Percentiles rank a stretch among this genome's conserved stretches.
These are phyloP conservation scores for Eucalyptus cloeziana DNA, from an alignment of 345 rosid genomes.

Conservation along the genomic window DNA sequence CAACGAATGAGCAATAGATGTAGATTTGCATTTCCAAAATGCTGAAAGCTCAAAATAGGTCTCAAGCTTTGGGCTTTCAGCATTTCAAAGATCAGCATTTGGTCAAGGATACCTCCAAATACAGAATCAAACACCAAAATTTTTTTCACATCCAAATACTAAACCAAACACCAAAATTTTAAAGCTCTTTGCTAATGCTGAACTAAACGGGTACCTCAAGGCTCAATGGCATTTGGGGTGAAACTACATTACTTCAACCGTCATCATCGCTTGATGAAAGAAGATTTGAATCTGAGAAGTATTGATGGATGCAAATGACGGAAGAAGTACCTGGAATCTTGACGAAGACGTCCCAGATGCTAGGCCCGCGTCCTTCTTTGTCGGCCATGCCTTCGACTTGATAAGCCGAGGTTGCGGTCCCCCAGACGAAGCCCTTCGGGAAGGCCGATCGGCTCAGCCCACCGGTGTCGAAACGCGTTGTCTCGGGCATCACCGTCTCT, in stretches of 20 bases:
- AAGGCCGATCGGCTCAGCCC: conserved; percentile 58
- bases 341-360: conserved; percentile 91
- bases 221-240: not conserved
- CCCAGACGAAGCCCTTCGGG: conserved; percentile 62
- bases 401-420: conserved; percentile 90
- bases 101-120: too few relatives aligned
- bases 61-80: too few relatives aligned
- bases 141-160: too few relatives aligned
- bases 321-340: conserved; percentile 29
- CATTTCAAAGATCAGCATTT: too few relatives aligned
- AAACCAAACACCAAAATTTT: too few relatives aligned
- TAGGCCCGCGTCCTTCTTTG: conserved; percentile 93
- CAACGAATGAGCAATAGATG: too few relatives aligned
- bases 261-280: not conserved
- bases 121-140: too few relatives aligned
- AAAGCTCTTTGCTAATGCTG: too few relatives aligned
- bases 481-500: conserved; percentile 1
- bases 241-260: not conserved
- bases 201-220: not conserved
- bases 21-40: too few relatives aligned
- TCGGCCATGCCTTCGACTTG: conserved; percentile 95
- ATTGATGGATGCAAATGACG: not conserved
- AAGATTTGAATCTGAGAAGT: not conserved
- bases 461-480: conserved; percentile 31
- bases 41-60: too few relatives aligned